phyloP scores from a whole-genome alignment of 768 basidiomycete genomes.

The Gautieria morchelliformis region DNA sequence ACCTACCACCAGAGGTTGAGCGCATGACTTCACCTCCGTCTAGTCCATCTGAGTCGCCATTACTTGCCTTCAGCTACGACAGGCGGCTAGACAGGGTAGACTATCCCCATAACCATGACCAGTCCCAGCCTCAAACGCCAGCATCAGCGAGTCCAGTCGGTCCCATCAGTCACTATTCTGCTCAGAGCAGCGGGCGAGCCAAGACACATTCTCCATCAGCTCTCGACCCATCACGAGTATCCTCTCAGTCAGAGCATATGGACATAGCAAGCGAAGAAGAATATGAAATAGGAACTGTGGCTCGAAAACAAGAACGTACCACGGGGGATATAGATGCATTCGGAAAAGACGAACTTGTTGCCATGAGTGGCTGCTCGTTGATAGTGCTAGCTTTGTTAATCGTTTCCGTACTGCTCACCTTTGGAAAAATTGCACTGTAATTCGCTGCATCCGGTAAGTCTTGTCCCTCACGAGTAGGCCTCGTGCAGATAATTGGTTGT shows the following conservation, averaged over 20 bases:
- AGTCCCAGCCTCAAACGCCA: background rate
- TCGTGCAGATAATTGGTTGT: no score
- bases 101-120: conserved; percentile 1
- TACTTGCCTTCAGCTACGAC: conserved; percentile 6
- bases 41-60: background rate
- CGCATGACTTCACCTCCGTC: background rate
- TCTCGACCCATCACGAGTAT: background rate
- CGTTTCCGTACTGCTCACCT: background rate
- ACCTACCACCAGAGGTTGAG: no score
- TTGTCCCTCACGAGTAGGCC: no score
- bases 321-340: conserved; percentile 2
- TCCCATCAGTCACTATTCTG: background rate
- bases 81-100: background rate
- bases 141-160: background rate
- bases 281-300: background rate
- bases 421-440: background rate
- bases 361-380: background rate
- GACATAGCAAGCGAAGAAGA: background rate
- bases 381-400: background rate
- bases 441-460: background rate
- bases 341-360: background rate
- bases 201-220: no score
- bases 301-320: background rate
- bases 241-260: background rate
- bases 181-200: no score